A percentile compares a stretch with the other conserved stretches of the same genome.
These are phyloP conservation scores for Stenogyne calaminthoides DNA, from an alignment of 305 asterid species.

Conservation along the genomic window DNA sequence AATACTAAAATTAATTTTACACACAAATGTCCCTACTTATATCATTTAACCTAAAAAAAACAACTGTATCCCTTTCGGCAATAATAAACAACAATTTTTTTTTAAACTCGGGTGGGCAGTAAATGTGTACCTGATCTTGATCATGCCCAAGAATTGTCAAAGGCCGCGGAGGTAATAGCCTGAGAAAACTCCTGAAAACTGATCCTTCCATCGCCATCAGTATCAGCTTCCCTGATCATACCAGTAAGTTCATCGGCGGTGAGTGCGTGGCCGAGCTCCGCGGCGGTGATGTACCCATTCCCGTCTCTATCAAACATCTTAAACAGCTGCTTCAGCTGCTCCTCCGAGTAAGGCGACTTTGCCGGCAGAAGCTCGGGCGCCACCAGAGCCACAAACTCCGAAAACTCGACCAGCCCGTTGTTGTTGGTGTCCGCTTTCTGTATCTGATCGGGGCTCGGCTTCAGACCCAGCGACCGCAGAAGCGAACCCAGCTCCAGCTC, in stretches of 20 bases:
- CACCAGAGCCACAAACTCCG: conserved; percentile 89
- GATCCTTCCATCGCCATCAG: conserved; percentile 93
- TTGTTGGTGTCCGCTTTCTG: conserved; percentile 76
- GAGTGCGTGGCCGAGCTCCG: conserved; percentile 91
- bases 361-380: conserved; percentile 88
- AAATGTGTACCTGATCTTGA: too few relatives aligned
- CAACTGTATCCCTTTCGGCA: too few relatives aligned
- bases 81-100: too few relatives aligned
- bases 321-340: conserved; percentile 76
- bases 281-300: conserved; percentile 83
- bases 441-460: conserved; percentile 87
- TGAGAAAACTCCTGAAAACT: conserved; percentile 77
- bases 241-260: conserved; percentile 90
- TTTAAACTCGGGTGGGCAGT: too few relatives aligned
- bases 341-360: conserved; percentile 89
- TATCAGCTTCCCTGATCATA: conserved; percentile 91
- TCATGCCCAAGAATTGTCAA: conserved; percentile 83
- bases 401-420: conserved; percentile 87
- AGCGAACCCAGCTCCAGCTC: conserved; percentile 92
- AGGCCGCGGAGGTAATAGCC: conserved; percentile 96
- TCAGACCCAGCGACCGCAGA: conserved; percentile 76
- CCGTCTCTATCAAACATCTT: conserved; percentile 91
- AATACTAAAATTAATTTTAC: too few relatives aligned
- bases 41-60: too few relatives aligned
- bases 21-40: too few relatives aligned